Conservation (phyloP, 495 filamentous ascomycete species). For the Usnea hakonensis region DNA sequence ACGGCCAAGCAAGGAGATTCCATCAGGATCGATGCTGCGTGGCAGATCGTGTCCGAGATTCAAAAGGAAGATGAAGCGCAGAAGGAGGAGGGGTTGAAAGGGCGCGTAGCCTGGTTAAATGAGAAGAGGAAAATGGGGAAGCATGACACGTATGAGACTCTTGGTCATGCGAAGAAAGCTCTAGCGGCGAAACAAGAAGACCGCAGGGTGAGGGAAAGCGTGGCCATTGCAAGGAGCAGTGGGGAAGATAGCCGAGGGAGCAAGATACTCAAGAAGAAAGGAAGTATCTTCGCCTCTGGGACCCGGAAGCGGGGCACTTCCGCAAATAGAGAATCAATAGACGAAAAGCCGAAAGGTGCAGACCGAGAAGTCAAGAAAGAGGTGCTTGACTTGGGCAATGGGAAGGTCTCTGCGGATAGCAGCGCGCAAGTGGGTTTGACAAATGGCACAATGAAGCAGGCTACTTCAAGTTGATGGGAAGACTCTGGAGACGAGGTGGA, state of each 20-base stretch:
- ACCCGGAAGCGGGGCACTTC: background rate
- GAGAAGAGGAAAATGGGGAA: slow-evolving; percentile 28
- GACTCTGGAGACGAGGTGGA: background rate
- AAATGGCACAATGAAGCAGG: background rate
- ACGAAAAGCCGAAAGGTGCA: slow-evolving; percentile 5
- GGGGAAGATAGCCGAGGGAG: slow-evolving; percentile 18
- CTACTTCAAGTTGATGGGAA: background rate
- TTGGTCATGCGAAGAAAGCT: slow-evolving; percentile 21
- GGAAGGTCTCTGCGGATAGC: background rate
- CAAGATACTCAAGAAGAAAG: slow-evolving; percentile 9
- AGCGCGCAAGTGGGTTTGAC: background rate
- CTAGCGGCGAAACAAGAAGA: slow-evolving; percentile 31
- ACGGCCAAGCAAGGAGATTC: slow-evolving; percentile 20
- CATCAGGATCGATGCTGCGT: slow-evolving; percentile 32
- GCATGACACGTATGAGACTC: slow-evolving; percentile 38
- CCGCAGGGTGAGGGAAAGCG: slow-evolving; percentile 20
- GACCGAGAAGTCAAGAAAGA: slow-evolving; percentile 7
- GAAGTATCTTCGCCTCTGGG: background rate
- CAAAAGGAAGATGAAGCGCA: slow-evolving; percentile 32
- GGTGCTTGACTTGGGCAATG: slow-evolving; percentile 7
- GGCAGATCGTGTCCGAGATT: slow-evolving; percentile 37
- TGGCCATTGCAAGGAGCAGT: slow-evolving; percentile 18
- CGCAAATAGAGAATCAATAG: background rate
- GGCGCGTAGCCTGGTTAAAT: slow-evolving; percentile 22
- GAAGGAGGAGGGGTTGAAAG: slow-evolving; percentile 27